Evolutionary conservation across 805 yeast species (phyloP).

Genomic region (Starmerella asiatica): DNA sequence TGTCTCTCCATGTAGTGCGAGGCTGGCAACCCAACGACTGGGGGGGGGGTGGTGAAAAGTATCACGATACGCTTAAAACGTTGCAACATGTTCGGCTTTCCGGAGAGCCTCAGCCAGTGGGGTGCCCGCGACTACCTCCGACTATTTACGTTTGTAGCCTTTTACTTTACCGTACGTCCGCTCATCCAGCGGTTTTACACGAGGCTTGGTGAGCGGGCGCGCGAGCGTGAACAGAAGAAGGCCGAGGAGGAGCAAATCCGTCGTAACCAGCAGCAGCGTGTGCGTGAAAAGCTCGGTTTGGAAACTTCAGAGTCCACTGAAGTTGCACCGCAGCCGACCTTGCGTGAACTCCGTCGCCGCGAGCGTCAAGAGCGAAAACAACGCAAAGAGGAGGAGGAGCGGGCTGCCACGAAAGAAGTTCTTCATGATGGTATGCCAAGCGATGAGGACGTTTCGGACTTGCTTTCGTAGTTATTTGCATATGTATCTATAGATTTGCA

Average conservation of each 20-base stretch:
- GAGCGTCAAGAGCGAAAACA: conserved; percentile 10
- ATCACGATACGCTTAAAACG: background rate
- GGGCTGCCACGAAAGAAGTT: conserved; percentile 5
- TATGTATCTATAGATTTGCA: no score
- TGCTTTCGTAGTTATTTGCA: conserved; percentile 18
- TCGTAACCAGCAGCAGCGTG: conserved; percentile 20
- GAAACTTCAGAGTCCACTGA: conserved; percentile 9
- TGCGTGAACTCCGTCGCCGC: conserved; percentile 1
- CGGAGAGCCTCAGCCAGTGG: conserved; percentile 22
- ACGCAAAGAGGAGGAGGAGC: conserved; percentile 8
- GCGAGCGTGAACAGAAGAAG: conserved; percentile 17
- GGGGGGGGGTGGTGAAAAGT: no score
- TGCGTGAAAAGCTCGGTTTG: conserved; percentile 20
- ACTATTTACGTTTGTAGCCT: conserved; percentile 22
- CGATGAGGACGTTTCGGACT: conserved; percentile 27
- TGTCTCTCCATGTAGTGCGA: no score
- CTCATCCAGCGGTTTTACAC: conserved; percentile 22
- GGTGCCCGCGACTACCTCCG: conserved; percentile 25
- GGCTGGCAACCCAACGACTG: no score
- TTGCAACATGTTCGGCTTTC: conserved; percentile 25
- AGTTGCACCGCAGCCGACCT: background rate
- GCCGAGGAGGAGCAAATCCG: conserved; percentile 22
- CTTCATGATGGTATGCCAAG: conserved; percentile 22
- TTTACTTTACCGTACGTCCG: conserved; percentile 25
- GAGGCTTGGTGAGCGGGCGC: conserved; percentile 20